Conservation (phyloP, 495 filamentous ascomycete genomes). For the Podospora anserina region DNA sequence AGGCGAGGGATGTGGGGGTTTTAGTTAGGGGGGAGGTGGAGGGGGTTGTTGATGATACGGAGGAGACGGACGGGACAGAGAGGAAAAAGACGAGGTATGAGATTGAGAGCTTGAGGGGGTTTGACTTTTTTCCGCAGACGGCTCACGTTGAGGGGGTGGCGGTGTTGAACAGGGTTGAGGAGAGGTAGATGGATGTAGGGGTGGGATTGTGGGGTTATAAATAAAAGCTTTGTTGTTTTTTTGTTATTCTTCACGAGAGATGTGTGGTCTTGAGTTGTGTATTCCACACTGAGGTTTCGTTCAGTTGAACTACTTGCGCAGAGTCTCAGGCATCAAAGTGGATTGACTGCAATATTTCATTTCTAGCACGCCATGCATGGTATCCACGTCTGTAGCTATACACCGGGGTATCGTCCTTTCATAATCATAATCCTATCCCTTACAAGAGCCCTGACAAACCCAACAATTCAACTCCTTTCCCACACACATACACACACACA, state of each 20-base stretch:
- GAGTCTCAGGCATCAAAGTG: neutral
- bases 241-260: neutral
- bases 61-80: slow-evolving; percentile 16
- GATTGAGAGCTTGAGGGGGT: slow-evolving; percentile 88
- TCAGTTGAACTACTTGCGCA: no score
- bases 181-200: neutral
- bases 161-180: slow-evolving; percentile 58
- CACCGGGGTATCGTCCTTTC: slow-evolving; percentile 18
- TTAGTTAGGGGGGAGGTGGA: slow-evolving; percentile 62
- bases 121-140: slow-evolving; percentile 98
- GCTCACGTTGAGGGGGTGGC: slow-evolving; percentile 95
- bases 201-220: neutral
- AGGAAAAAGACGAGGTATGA: slow-evolving; percentile 61
- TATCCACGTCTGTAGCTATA: slow-evolving; percentile 3
- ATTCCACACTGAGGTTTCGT: no score
- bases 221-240: neutral
- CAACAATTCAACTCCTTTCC: neutral
- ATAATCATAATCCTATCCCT: neutral
- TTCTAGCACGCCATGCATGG: slow-evolving; percentile 2
- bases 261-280: no score
- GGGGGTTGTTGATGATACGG: slow-evolving; percentile 6
- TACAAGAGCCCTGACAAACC: slow-evolving; percentile 1
- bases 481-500: neutral
- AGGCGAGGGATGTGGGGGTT: slow-evolving; percentile 86
- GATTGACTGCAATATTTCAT: neutral